Percentiles rank a stretch among this genome's conserved stretches.
phyloP scores from a whole-genome alignment of 805 yeast genomes.

The Ogataea haglerorum region DNA sequence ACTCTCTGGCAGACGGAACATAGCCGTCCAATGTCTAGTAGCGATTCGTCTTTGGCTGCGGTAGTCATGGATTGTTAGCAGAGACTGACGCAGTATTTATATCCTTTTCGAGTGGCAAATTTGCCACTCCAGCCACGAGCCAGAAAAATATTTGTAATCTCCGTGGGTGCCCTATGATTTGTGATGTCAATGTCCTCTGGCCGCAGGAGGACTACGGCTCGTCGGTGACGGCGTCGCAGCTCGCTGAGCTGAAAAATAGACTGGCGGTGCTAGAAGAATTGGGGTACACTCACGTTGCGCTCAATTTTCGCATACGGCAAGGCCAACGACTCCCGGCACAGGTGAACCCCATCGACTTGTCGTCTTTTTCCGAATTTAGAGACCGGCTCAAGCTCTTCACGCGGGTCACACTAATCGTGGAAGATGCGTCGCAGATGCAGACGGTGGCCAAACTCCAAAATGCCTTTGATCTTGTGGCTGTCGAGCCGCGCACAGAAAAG shows the following conservation, averaged over 20 bases:
- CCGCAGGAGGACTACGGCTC: constrained; percentile 50
- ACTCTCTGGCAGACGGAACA: constrained; percentile 50
- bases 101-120: constrained; percentile 7
- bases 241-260: constrained; percentile 44
- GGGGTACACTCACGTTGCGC: constrained; percentile 75
- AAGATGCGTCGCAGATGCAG: constrained; percentile 75
- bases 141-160: constrained; percentile 1
- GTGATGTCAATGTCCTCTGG: constrained; percentile 74
- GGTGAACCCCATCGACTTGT: constrained; percentile 42
- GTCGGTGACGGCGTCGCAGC: constrained; percentile 40
- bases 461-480: constrained; percentile 75
- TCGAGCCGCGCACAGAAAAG: constrained; percentile 76
- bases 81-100: not conserved
- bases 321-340: constrained; percentile 50
- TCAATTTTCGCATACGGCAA: constrained; percentile 53
- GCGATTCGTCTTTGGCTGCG: constrained; percentile 27
- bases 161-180: constrained; percentile 37
- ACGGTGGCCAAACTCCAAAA: constrained; percentile 43
- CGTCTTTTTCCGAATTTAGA: constrained; percentile 34
- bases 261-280: constrained; percentile 51
- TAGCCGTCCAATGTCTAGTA: constrained; percentile 57
- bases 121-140: constrained; percentile 13
- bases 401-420: constrained; percentile 71
- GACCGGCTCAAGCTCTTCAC: constrained; percentile 49
- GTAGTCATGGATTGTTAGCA: constrained; percentile 10